Conservation (phyloP, 805 yeast species). For the Saccharomycopsis schoenii region DNA sequence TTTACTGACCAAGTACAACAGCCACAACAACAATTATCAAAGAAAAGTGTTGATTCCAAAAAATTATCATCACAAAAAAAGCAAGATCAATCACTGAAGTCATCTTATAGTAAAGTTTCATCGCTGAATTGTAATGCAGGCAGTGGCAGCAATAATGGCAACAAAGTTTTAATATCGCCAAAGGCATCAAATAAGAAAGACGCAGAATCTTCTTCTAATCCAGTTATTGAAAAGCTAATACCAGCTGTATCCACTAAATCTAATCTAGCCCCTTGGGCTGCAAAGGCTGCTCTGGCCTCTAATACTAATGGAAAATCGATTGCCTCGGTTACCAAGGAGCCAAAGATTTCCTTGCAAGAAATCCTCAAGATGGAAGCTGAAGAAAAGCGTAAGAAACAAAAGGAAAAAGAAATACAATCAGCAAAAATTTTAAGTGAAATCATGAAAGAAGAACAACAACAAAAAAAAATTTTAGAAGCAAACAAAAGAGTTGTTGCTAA, state of each 20-base stretch:
- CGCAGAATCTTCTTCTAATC: neutral
- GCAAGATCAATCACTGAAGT: neutral
- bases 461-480: constrained; percentile 21
- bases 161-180: neutral
- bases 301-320: neutral
- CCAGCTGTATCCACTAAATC: constrained; percentile 16
- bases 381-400: constrained; percentile 33
- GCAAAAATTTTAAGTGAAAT: constrained; percentile 20
- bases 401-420: constrained; percentile 20
- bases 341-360: constrained; percentile 35
- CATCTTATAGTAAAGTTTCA: neutral
- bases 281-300: constrained; percentile 19
- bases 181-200: neutral
- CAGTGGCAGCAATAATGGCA: neutral
- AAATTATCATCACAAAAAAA: neutral
- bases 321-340: neutral
- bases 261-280: constrained; percentile 49
- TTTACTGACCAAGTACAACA: neutral
- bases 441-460: constrained; percentile 17
- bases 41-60: neutral
- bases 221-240: constrained; percentile 12
- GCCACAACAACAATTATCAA: neutral
- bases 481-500: constrained; percentile 26
- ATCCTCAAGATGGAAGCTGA: constrained; percentile 40
- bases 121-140: neutral